These are phyloP conservation scores for Silene uniflora DNA, from an alignment of 148 eudicot genomes.

Conservation along the genomic window DNA sequence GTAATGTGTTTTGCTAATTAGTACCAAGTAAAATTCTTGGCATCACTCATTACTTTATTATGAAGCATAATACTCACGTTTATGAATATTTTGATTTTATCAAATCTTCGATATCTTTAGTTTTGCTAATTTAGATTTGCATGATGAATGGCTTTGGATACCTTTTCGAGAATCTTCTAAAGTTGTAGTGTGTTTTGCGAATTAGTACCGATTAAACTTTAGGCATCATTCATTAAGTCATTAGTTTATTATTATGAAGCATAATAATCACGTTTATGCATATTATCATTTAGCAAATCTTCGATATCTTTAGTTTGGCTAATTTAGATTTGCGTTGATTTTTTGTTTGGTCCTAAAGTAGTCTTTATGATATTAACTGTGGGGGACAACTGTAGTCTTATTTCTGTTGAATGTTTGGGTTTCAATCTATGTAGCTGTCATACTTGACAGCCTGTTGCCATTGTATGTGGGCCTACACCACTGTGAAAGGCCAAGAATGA, in stretches of 20 bases:
- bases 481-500: slow-evolving; percentile 26
- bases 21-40: neutral
- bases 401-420: slow-evolving; percentile 29
- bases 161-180: neutral
- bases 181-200: neutral
- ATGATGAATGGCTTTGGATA: neutral
- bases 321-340: slow-evolving; percentile 9
- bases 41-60: neutral
- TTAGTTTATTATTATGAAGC: neutral
- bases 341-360: slow-evolving; percentile 12
- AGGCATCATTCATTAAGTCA: neutral
- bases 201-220: neutral
- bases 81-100: neutral
- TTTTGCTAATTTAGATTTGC: neutral
- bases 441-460: slow-evolving; percentile 42
- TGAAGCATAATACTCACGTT: neutral
- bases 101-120: too few species aligned
- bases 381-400: slow-evolving; percentile 21
- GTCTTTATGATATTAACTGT: slow-evolving; percentile 14
- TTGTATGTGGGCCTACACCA: slow-evolving; percentile 29
- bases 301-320: neutral
- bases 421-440: slow-evolving; percentile 30
- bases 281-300: too few species aligned
- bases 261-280: neutral
- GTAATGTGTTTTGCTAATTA: neutral